Evolutionary conservation across 2,329 filamentous ascomycete genomes (phyloP), one percentile per base, ranked within the genome.

Genomic region (Fusarium sp.): DNA sequence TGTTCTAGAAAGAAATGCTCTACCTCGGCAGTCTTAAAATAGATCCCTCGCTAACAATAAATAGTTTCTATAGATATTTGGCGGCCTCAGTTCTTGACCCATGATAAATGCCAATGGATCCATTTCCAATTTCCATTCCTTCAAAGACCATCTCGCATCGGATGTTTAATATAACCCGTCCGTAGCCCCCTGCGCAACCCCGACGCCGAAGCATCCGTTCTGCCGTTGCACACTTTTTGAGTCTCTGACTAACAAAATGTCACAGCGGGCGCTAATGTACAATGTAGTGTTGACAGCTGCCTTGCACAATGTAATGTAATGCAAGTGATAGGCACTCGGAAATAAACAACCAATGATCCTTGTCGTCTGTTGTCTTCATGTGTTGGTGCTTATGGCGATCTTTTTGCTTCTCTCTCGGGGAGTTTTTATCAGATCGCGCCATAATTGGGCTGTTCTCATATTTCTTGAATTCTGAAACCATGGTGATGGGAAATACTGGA

Each of bases 1-100:
- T 55, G 20, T 33, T 55, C 52, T 33, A 48, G 52, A 48, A 48
- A n/a, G 15, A n/a, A 55, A 46, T 35, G 7, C n/a, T n/a, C 38
- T 26, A 45, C 27, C 20, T 33, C 20, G 26, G 38, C 20, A 23
- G 40, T 32, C 52, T 23, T 12, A 37, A 63, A 49, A 41, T 35
- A 35, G 38, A 42, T 26, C n/a, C 32, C 26, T 38, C 44, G 12
- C 61, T 37, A 64, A 20, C 7, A 30, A 20, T 17, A 33, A 37
- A 35, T 23, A 35, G 35, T 18, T 13, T 9, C 6, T 13, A 41
- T 42, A 23, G 9, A 48, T 26, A 46, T 55, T 23, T 45, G 57
- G 59, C 41, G 45, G 60, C 40, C 48, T 23, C 17, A 53, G 50
- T 68, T 52, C 49, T 69, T 66, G 57, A 42, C 64, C 42, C 50